Evolutionary conservation across 768 basidiomycete genomes (phyloP), one percentile per base, ranked within the genome.

Genomic region (Russula sp.): DNA sequence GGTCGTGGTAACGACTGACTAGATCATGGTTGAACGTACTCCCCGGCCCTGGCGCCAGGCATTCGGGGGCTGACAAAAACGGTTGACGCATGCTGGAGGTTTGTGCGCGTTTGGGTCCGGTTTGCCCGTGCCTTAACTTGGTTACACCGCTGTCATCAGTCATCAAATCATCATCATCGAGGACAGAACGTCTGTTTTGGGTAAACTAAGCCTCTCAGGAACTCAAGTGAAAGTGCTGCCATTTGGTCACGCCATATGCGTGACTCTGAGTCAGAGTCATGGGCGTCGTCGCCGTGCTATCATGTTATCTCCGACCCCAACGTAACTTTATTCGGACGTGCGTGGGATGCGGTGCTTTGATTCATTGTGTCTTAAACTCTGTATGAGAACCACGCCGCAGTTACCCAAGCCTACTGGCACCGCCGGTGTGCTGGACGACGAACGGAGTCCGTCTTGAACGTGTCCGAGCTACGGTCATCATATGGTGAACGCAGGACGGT

Each of bases 51-150:
- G 25, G 46, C 9, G 57, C 61, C 57, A 34, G 41, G 57, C 50
- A 11, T 22, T 29, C 51, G 61, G 61, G 50, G 56, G 61, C 51
- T 58, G 57, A 63, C 51, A 39, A 46, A 39, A 46, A 25, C 3
- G 3, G 29, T 22, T 14, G 25, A 29, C 25, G 2, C 25, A 29
- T 29, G 25, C 25, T 2, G 25, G 25, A 29, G 25, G 25, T 29
- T 29, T 29, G 25, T 29, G 25, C 25, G 3, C 25, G 25, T 3
- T 29, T 29, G 25, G 25, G 25, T 29, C 25, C 25, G 25, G 25
- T 29, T 3, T 29, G 3, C 25, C 25, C 25, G 25, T 29, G 25
- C 25, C 25, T 29, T 29, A 29, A 29, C 25, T 3, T 29, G n/a
- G n/a, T n/a, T n/a, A n/a, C n/a, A n/a, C n/a, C n/a, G 25, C 25